Evolutionary conservation across 257 asterid species (phyloP).

Genomic region (Verbascum thapsus): DNA sequence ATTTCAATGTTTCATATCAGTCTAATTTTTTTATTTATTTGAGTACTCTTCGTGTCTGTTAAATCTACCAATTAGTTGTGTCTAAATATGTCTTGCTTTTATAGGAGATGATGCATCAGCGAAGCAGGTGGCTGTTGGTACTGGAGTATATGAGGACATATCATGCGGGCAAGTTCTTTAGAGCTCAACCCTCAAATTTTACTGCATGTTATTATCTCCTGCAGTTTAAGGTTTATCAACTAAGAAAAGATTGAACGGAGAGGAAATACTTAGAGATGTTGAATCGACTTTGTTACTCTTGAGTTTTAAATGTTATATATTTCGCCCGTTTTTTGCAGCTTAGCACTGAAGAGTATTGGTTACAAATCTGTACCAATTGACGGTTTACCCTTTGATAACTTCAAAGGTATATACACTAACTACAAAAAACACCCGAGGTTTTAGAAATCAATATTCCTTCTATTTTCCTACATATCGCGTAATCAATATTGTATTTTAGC

Average conservation of each 20-base stretch:
- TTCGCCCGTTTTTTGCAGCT: conserved; percentile 47
- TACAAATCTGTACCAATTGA: conserved; percentile 77
- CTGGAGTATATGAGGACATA: conserved; percentile 66
- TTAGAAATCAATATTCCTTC: too few species aligned
- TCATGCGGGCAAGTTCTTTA: conserved; percentile 68
- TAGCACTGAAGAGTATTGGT: conserved; percentile 86
- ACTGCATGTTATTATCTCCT: conserved; percentile 12
- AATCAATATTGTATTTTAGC: background rate
- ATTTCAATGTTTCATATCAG: conserved; percentile 9
- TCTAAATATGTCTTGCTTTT: conserved; percentile 17
- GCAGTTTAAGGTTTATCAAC: background rate
- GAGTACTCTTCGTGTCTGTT: too few species aligned
- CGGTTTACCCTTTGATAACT: conserved; percentile 73
- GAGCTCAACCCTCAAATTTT: conserved; percentile 18
- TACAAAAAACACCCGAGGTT: too few species aligned
- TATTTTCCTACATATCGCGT: background rate
- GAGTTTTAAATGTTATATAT: background rate
- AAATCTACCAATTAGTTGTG: background rate
- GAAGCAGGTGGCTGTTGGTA: conserved; percentile 78
- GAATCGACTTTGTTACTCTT: background rate
- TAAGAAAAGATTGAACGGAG: background rate
- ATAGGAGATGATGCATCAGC: conserved; percentile 53
- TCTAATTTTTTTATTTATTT: background rate
- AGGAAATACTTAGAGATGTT: background rate
- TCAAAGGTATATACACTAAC: conserved; percentile 44